Evolutionary conservation across 1,139 yeast genomes (phyloP), one percentile per base, ranked within the genome.

Genomic region (Yamadazyma epiphylla): DNA sequence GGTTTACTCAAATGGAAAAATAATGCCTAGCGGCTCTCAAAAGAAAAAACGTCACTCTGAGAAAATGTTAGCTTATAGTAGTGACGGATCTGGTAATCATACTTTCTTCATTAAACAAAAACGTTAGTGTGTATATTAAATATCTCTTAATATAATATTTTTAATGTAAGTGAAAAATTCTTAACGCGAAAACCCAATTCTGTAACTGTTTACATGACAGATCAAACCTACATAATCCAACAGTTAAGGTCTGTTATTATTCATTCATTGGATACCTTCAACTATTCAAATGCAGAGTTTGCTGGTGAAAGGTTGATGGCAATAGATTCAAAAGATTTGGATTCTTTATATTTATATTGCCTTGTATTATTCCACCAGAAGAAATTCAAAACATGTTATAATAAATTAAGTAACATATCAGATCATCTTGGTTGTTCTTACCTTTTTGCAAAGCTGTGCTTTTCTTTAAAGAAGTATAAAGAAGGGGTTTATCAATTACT

Each of bases 301-400:
- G 84, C 91, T 9, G 74, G 85, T 21, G 95, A 87, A 48, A 65
- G 94, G 40, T 61, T 86, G 19, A 49, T 82, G 16, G 87, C 91
- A 2, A 60, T 63, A 30, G 70, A 71, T 35, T 60, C 69, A 4
- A 48, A 51, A 15, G 65, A 77, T 45, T 51, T 68, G 4, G 83
- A 80, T 33, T 69, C 84, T 9, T 49, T 72, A 7, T 80, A 83
- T 49, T 58, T 87, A 25, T 76, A 80, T 51, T 84, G 83, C 19
- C 58, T 80, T 23, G 78, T 81, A 2, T 62, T 80, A 29, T 74
- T 58, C 46, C 74, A 75, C 28, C 73, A 68, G 39, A 63, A 67
- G 9, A 70, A 79, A 43, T 74, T 56, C 53, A 80, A 80, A 41
- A 60, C 87, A 2, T 85, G 84, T 6, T 79, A 70, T 48, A 71